phyloP scores from a whole-genome alignment of 768 basidiomycete genomes.

The Russula dissimulans region DNA sequence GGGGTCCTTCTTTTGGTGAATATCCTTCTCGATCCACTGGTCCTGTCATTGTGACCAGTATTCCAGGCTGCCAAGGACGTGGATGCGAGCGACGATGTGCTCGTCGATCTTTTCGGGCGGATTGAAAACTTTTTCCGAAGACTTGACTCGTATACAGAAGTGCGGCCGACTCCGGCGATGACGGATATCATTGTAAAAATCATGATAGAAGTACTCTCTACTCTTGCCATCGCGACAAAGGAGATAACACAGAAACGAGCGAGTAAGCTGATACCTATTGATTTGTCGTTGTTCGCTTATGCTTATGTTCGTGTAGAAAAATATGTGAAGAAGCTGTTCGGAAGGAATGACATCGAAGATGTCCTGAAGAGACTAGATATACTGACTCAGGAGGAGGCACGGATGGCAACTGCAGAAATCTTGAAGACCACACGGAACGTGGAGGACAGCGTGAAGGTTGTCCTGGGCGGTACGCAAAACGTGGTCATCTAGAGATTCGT shows the following conservation, averaged over 20 bases:
- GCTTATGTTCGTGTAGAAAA: background rate
- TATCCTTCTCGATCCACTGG: too few species aligned
- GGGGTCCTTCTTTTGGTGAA: too few species aligned
- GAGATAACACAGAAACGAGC: background rate
- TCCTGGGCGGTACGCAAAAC: background rate
- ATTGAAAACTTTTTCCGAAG: background rate
- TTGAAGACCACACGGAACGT: background rate
- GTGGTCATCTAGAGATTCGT: too few species aligned
- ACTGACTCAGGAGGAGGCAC: background rate
- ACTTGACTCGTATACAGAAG: background rate
- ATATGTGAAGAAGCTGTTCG: background rate
- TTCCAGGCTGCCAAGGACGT: background rate
- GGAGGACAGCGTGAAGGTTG: background rate
- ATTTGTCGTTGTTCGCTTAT: background rate
- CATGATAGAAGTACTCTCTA: too few species aligned
- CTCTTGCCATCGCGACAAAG: background rate
- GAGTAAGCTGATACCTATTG: background rate
- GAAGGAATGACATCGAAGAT: background rate
- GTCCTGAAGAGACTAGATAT: background rate
- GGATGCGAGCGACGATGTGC: too few species aligned
- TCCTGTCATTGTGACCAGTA: too few species aligned
- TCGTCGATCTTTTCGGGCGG: too few species aligned
- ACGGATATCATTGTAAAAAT: background rate
- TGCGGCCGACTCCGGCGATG: background rate
- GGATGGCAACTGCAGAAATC: background rate